phyloP scores from a whole-genome alignment of 2,329 filamentous ascomycete genomes.

The Cercospora janseana region DNA sequence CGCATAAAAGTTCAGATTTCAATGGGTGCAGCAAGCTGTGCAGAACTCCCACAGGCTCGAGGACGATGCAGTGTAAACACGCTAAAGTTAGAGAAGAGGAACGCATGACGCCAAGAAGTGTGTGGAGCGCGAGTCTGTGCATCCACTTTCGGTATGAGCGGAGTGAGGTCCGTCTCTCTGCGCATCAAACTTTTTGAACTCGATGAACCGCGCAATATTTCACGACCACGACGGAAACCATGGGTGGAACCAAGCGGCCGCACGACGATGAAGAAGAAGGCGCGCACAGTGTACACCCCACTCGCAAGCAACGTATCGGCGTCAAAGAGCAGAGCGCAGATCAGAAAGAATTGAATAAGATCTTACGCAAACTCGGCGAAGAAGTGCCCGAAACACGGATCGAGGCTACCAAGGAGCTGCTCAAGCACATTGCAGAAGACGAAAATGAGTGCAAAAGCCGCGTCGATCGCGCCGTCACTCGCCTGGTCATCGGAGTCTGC shows the following conservation, averaged over 20 bases:
- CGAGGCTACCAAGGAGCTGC: constrained; percentile 47
- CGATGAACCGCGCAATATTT: not conserved
- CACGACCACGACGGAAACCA: constrained; percentile 10
- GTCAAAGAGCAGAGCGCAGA: constrained; percentile 38
- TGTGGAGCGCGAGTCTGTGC: no score
- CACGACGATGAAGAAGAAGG: constrained; percentile 21
- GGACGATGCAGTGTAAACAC: no score
- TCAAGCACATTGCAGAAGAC: constrained; percentile 43
- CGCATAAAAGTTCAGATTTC: no score
- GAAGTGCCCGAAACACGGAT: constrained; percentile 46
- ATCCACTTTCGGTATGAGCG: not conserved
- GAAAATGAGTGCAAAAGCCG: constrained; percentile 39
- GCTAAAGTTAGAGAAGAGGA: no score
- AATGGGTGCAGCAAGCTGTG: no score
- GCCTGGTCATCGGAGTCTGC: constrained; percentile 80
- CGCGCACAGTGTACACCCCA: constrained; percentile 31
- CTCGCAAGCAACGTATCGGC: constrained; percentile 34
- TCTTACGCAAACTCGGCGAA: constrained; percentile 49
- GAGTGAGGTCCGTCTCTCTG: not conserved
- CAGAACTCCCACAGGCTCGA: no score
- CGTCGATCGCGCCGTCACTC: constrained; percentile 42
- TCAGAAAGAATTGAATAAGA: constrained; percentile 45
- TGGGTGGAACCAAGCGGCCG: constrained; percentile 31
- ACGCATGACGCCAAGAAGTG: no score
- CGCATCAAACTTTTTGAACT: not conserved